A percentile compares a stretch with the other conserved stretches of the same genome.
Conservation (phyloP, 495 filamentous ascomycete species). For the Hypoxylon subgilvum region DNA sequence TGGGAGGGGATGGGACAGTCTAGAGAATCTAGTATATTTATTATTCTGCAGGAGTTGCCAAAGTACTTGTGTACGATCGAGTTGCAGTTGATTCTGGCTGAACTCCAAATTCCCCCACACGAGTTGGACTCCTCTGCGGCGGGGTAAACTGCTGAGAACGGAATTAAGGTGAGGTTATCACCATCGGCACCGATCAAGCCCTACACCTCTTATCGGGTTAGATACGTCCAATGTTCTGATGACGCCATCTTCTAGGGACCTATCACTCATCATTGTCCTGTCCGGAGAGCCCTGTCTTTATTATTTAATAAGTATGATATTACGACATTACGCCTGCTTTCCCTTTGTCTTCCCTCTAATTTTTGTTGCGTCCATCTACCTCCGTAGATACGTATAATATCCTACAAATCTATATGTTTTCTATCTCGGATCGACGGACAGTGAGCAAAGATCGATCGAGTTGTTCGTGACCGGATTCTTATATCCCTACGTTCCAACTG, state of each 20-base stretch:
- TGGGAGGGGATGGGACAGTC: too few species aligned
- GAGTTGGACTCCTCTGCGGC: not conserved
- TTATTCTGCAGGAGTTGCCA: too few species aligned
- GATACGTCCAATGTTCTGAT: not conserved
- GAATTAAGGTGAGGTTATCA: constrained; percentile 24
- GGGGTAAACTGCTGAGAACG: constrained; percentile 3
- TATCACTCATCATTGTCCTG: not conserved
- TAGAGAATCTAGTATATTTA: too few species aligned
- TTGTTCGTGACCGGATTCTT: constrained; percentile 40
- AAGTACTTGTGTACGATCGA: not conserved
- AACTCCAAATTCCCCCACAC: constrained; percentile 20
- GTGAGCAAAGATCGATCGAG: constrained; percentile 38
- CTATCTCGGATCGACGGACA: constrained; percentile 12
- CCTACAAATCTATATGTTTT: too few species aligned
- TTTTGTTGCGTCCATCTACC: too few species aligned
- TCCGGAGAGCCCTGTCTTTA: too few species aligned
- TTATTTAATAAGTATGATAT: too few species aligned
- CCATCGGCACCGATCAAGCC: not conserved
- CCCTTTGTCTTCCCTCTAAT: too few species aligned
- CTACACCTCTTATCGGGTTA: not conserved
- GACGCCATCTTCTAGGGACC: not conserved
- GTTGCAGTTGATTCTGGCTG: constrained; percentile 22
- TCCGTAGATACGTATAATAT: too few species aligned
- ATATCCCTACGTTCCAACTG: constrained; percentile 30
- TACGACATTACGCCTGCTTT: too few species aligned